A percentile compares a stretch with the other conserved stretches of the same genome.
Evolutionary conservation across 441 rosid species (phyloP).

Genomic region (Lepidium campestre): DNA sequence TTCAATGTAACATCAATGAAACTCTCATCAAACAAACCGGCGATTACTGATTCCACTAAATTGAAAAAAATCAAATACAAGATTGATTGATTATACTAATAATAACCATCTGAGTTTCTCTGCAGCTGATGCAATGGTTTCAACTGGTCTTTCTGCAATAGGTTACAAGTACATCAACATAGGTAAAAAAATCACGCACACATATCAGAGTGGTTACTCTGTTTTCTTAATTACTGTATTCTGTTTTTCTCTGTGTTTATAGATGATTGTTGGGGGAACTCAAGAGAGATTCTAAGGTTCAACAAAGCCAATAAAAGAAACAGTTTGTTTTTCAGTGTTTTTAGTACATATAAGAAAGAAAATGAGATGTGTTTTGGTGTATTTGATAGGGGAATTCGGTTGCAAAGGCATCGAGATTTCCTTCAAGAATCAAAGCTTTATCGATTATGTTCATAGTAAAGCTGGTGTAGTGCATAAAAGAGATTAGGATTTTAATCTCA

Average conservation of each 20-base stretch:
- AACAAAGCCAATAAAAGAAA: background rate
- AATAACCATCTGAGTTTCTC: background rate
- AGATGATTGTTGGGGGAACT: slow-evolving; percentile 99
- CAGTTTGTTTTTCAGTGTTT: background rate
- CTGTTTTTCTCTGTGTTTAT: slow-evolving; percentile 14
- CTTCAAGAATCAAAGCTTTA: slow-evolving; percentile 61
- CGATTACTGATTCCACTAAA: slow-evolving; percentile 9
- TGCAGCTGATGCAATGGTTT: slow-evolving; percentile 71
- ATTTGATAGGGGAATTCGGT: slow-evolving; percentile 43
- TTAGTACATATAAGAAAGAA: background rate
- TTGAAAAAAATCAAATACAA: background rate
- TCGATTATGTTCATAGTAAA: slow-evolving; percentile 69
- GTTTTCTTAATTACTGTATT: background rate
- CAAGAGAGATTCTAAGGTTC: slow-evolving; percentile 44
- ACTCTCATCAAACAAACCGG: slow-evolving; percentile 70
- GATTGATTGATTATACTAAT: background rate
- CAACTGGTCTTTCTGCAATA: slow-evolving; percentile 64
- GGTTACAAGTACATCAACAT: slow-evolving; percentile 83
- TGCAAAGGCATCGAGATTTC: slow-evolving; percentile 44
- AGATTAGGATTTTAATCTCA: too few species aligned
- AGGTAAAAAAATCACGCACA: slow-evolving; percentile 35
- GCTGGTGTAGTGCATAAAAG: too few species aligned
- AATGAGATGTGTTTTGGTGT: slow-evolving; percentile 6
- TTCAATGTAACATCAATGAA: slow-evolving; percentile 58
- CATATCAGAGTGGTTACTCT: background rate